These are phyloP conservation scores for Dianthus caryophyllus DNA, from an alignment of 148 eudicot genomes.

Conservation along the genomic window DNA sequence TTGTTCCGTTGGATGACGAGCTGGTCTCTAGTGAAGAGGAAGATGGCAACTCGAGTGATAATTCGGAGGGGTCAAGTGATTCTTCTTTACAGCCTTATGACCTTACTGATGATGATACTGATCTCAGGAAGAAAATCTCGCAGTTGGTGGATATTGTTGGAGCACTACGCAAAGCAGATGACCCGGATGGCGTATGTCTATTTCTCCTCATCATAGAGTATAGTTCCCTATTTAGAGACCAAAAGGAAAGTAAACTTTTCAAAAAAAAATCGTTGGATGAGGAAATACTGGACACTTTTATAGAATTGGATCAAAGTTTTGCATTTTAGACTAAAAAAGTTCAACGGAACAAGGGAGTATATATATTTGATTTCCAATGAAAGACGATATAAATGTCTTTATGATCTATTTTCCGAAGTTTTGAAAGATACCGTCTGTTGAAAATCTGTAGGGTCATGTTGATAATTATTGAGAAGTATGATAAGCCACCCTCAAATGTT, in stretches of 20 bases:
- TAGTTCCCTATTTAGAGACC: too few relatives aligned
- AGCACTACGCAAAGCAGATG: constrained; percentile 85
- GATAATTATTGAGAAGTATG: not conserved
- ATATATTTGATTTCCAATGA: not conserved
- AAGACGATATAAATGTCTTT: not conserved
- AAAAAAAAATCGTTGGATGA: too few relatives aligned
- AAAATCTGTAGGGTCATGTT: not conserved
- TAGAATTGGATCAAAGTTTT: too few relatives aligned
- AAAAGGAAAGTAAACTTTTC: too few relatives aligned
- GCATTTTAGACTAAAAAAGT: too few relatives aligned
- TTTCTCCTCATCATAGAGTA: constrained; percentile 7
- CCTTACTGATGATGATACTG: constrained; percentile 78
- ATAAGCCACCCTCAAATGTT: constrained; percentile 3
- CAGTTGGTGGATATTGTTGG: constrained; percentile 88
- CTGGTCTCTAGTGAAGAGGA: constrained; percentile 41
- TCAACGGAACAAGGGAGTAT: too few relatives aligned
- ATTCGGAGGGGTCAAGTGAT: constrained; percentile 68
- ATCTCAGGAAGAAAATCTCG: constrained; percentile 65
- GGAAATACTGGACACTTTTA: too few relatives aligned
- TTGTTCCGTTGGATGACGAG: constrained; percentile 63
- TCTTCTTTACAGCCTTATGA: constrained; percentile 91
- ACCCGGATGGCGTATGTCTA: constrained; percentile 76
- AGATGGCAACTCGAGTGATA: constrained; percentile 52
- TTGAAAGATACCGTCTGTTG: not conserved
- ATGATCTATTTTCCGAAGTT: not conserved